phyloP scores from a whole-genome alignment of 768 basidiomycete genomes.

The Dioszegia aurantiaca region DNA sequence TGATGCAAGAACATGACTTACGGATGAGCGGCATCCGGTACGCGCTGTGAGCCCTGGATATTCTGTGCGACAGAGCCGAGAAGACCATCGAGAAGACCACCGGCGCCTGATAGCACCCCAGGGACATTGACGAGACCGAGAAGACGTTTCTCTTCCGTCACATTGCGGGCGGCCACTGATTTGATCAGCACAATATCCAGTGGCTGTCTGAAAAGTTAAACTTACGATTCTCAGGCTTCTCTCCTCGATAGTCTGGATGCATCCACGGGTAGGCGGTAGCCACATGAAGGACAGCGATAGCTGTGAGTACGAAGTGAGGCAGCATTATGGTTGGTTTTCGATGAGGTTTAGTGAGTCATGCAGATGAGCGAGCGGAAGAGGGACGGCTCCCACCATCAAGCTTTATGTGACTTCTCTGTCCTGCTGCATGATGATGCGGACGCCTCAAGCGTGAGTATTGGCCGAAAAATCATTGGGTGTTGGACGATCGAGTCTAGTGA shows the following conservation, averaged over 20 bases:
- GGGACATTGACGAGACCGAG: slow-evolving; percentile 3
- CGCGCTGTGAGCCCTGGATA: slow-evolving; percentile 4
- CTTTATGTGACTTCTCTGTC: no score
- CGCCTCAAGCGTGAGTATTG: no score
- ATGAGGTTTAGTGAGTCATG: not conserved
- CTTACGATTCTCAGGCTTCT: slow-evolving; percentile 3
- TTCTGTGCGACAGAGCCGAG: slow-evolving; percentile 3
- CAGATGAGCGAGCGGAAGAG: no score
- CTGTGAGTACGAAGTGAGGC: slow-evolving; percentile 6
- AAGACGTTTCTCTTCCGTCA: slow-evolving; percentile 4
- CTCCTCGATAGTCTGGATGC: slow-evolving; percentile 7
- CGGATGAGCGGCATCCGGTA: slow-evolving; percentile 25
- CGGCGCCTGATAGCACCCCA: slow-evolving; percentile 4
- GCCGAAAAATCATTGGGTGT: no score
- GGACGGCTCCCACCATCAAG: no score
- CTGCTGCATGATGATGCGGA: no score
- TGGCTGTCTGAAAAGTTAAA: not conserved
- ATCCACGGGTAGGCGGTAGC: slow-evolving; percentile 11
- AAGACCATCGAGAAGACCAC: slow-evolving; percentile 20
- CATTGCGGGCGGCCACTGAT: slow-evolving; percentile 1
- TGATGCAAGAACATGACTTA: not conserved
- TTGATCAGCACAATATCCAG: not conserved
- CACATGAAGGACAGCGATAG: not conserved
- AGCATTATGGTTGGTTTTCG: slow-evolving; percentile 7
- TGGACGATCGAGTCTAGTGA: no score